Base-by-base conservation (phyloP, 2,329 filamentous ascomycete genomes). In the Hymenoscyphus fructigenus region DNA sequence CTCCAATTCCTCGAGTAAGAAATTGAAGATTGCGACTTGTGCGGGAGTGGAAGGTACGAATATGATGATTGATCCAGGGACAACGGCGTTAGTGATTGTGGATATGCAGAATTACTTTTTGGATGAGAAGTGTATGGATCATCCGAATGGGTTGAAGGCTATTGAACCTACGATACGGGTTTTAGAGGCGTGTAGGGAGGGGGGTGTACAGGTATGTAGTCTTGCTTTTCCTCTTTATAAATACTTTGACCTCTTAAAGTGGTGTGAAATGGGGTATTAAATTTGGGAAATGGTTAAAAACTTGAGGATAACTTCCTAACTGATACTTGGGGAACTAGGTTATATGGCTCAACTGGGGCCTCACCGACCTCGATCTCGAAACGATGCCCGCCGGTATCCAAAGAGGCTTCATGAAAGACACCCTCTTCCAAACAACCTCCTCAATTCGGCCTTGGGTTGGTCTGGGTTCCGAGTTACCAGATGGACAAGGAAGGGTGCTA, bases 271-370 rank as follows among this genome's bases (percentile, higher is more conserved):
- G n/a, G n/a, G n/a, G n/a, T n/a, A n/a, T n/a, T n/a, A n/a, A n/a
- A n/a, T n/a, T n/a, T n/a, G n/a, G n/a, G n/a, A n/a, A n/a, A n/a
- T n/a, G n/a, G n/a, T n/a, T n/a, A n/a, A n/a, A n/a, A 29, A 6
- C 6, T 29, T 29, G 28, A 6, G 17, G 15, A 17, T 5, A 44
- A 7, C 6, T n/a, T 10, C 10, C 12, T 4, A 23, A 26, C 20
- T 53, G 20, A 53, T 14, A 53, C n/a, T 26, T 23, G n/a, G 2
- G 10, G 26, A 34, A 20, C 60, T 71, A 77, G 70, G 69, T 85
- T 23, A 73, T 85, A 23, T 85, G 83, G 82, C 76, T 85, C 55
- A 86, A 84, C 69, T 88, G 84, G 85, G 84, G 84, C 2, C 75
- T 87, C 44, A 83, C 78, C 0, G 80, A 84, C n/a, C 68, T 75